A percentile compares a stretch with the other conserved stretches of the same genome.
These are phyloP conservation scores for Aspergillus baeticus DNA, from an alignment of 495 filamentous ascomycete species.

Conservation along the genomic window DNA sequence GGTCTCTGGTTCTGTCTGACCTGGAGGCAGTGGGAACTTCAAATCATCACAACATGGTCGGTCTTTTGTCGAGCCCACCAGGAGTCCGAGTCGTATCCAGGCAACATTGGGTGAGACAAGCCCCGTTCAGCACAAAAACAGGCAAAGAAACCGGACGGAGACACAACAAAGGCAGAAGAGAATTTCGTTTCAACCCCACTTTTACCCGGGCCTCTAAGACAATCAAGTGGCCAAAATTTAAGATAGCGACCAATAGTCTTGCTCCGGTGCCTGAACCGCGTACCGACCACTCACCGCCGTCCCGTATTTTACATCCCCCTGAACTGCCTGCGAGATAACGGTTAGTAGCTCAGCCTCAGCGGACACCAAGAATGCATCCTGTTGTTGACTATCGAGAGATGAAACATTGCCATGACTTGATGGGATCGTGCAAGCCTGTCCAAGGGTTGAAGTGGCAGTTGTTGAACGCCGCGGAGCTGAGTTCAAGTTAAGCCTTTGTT, in stretches of 20 bases:
- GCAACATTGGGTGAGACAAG: background rate
- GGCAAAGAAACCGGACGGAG: background rate
- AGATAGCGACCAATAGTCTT: background rate
- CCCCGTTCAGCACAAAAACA: background rate
- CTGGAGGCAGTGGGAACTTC: too few relatives aligned
- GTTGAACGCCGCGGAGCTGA: background rate
- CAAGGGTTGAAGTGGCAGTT: background rate
- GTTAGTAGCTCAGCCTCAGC: conserved; percentile 1
- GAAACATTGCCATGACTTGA: background rate
- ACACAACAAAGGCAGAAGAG: background rate
- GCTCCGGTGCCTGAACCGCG: conserved; percentile 1
- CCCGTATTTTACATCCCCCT: background rate
- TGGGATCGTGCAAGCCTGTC: too few relatives aligned
- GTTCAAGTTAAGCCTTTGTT: background rate
- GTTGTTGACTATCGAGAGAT: background rate
- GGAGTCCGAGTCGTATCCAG: background rate
- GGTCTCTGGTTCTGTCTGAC: too few relatives aligned
- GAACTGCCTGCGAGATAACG: background rate
- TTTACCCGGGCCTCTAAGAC: background rate
- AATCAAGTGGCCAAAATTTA: background rate
- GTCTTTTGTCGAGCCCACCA: background rate
- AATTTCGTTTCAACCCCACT: background rate
- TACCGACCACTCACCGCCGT: background rate
- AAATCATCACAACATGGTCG: background rate
- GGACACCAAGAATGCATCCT: background rate